Base-by-base conservation (phyloP, 768 basidiomycete genomes). In the Leccinum subgranulosum region DNA sequence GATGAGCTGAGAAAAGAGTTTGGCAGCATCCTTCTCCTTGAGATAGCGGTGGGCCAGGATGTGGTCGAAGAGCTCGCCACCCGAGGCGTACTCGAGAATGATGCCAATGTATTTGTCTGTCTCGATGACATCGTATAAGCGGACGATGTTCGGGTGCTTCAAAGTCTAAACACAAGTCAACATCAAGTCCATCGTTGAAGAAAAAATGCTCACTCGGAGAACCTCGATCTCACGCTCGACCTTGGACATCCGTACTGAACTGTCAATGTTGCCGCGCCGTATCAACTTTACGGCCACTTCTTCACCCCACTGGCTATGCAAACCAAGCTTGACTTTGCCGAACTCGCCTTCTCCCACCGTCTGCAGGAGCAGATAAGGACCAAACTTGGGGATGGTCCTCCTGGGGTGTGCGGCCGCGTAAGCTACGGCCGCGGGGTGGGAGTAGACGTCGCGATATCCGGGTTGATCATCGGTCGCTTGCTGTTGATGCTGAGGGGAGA, bases 31-130 rank as follows among this genome's bases (percentile, higher is more conserved):
- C 62, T 84, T 84, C 73, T 98, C 97, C 63, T 90, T 88, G 65
- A 99, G 86, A 73, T 96, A 97, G 43, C 94, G 90, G 71, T 98
- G 97, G 19, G 96, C 96, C 52, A 98, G 85, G 70, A 99, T 99
- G 74, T 98, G 93, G 75, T 99, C 97, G 74, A 99, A 98, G 21
- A 99, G 85, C 72, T 99, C 97, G 55, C 97, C 97, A 53, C 97
- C 97, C 1, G 93, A 94, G 34, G 97, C 97, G 67, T 96, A 98
- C 73, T 98, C 97, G 60, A 99, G 85, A 64, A 99, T 96, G 69
- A 99, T 99, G 36, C 97, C 97, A 66, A 99, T 98, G 76, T 98
- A 98, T 74, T 97, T 98, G 79, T 98, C 97, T 1, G 97, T 98
- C 73, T 98, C 95, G 64, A 99, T 97, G 21, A 98, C 95, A 69